Evolutionary conservation across 2,329 filamentous ascomycete genomes (phyloP).

Genomic region (Paracamarosporium sp.): DNA sequence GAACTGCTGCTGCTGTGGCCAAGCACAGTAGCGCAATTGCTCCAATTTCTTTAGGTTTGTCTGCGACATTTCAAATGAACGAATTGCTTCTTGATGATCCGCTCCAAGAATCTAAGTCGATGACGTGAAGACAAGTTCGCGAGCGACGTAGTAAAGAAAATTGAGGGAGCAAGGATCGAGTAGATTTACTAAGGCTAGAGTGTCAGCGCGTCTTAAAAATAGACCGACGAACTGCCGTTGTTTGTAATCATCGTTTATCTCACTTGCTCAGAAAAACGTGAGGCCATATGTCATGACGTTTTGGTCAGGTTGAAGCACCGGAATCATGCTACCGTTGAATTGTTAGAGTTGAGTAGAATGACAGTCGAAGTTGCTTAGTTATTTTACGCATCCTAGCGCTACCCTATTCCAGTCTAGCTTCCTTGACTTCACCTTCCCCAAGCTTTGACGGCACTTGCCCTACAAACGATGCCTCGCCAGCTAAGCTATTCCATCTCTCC

Average conservation of each 20-base stretch:
- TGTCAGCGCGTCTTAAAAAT: too few relatives aligned
- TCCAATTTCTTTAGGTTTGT: background rate
- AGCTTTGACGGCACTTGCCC: background rate
- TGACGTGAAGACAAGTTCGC: too few relatives aligned
- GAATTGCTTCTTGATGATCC: background rate
- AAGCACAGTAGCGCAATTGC: slow-evolving; percentile 2
- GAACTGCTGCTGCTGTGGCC: slow-evolving; percentile 3
- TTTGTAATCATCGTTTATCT: background rate
- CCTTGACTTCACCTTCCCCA: background rate
- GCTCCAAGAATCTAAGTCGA: too few relatives aligned
- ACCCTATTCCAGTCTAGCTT: background rate
- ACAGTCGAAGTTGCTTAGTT: too few relatives aligned
- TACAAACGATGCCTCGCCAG: background rate
- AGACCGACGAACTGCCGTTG: background rate
- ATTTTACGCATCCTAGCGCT: too few relatives aligned
- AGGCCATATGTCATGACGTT: background rate
- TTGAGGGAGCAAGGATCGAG: too few relatives aligned
- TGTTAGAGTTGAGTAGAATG: too few relatives aligned
- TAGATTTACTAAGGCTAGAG: background rate
- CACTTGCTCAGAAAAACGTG: background rate
- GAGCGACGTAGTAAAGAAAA: too few relatives aligned
- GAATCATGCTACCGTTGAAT: background rate
- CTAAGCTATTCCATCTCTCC: background rate
- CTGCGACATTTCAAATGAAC: slow-evolving; percentile 2
- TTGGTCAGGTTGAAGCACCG: background rate